Conservation (phyloP, 2,329 filamentous ascomycete species). For the Aspergillus flavus region DNA sequence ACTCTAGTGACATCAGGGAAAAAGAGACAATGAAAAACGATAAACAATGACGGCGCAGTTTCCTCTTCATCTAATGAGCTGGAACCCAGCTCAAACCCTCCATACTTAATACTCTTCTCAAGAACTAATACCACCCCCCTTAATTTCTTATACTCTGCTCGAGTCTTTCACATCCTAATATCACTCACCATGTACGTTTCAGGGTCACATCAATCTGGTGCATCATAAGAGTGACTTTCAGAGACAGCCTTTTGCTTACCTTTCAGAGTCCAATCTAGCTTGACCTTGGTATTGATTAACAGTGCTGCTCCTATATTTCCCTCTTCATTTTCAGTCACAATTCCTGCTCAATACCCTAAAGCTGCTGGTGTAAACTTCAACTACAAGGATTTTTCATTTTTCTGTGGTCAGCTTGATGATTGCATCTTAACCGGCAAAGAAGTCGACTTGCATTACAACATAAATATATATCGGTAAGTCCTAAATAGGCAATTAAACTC, state of each 20-base stretch:
- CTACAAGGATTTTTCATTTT: too few relatives aligned
- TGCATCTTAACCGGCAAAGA: too few relatives aligned
- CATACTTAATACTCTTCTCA: background rate
- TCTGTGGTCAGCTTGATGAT: too few relatives aligned
- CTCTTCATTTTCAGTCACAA: too few relatives aligned
- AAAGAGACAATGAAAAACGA: background rate
- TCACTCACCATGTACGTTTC: background rate
- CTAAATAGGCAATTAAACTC: too few relatives aligned
- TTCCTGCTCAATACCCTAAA: background rate
- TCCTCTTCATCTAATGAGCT: background rate
- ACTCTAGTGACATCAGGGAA: background rate
- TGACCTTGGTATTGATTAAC: background rate
- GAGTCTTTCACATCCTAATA: background rate
- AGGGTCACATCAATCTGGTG: background rate
- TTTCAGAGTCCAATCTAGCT: background rate
- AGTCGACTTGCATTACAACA: too few relatives aligned
- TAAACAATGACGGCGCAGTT: background rate
- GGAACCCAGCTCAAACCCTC: background rate
- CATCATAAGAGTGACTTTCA: background rate
- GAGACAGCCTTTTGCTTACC: background rate
- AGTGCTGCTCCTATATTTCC: too few relatives aligned
- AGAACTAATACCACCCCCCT: too few relatives aligned
- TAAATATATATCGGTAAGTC: too few relatives aligned
- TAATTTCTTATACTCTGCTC: too few relatives aligned
- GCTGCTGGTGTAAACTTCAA: too few relatives aligned